Conservation (phyloP, 352 stramenopile genomes). For the Phytophthora cryptogea region DNA sequence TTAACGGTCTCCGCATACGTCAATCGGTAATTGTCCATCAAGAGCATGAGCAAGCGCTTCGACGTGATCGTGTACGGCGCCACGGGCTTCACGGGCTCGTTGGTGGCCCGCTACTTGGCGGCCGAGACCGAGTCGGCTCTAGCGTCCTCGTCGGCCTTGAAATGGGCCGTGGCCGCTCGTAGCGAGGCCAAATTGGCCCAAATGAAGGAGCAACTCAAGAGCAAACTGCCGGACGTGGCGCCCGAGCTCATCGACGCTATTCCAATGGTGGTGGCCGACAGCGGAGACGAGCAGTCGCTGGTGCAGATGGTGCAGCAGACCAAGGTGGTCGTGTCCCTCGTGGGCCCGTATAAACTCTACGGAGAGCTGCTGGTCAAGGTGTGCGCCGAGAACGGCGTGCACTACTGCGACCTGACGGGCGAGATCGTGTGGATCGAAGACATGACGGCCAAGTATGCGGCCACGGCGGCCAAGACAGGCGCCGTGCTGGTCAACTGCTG, state of each 20-base stretch:
- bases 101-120: conserved; percentile 77
- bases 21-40: conserved; percentile 8
- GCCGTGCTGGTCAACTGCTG: conserved; percentile 88
- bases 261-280: conserved; percentile 59
- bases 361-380: conserved; percentile 81
- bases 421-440: conserved; percentile 86
- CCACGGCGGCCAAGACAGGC: conserved; percentile 56
- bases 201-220: conserved; percentile 59
- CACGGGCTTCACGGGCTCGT: conserved; percentile 88
- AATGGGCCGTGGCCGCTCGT: conserved; percentile 90
- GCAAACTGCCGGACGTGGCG: conserved; percentile 42
- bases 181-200: conserved; percentile 74
- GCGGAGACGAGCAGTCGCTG: conserved; percentile 59
- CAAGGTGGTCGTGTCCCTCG: conserved; percentile 77
- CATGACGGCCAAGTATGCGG: conserved; percentile 78
- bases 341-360: conserved; percentile 90
- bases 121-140: conserved; percentile 43
- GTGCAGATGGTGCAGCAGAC: conserved; percentile 79
- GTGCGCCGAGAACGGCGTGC: conserved; percentile 86
- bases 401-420: conserved; percentile 93
- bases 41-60: conserved; percentile 47
- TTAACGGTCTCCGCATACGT: no score
- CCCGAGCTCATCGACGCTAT: conserved; percentile 50
- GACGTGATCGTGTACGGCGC: conserved; percentile 87
- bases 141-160: conserved; percentile 39